phyloP scores from a whole-genome alignment of 192 early-diverging fungal species.

The Chytriomyces sp. region DNA sequence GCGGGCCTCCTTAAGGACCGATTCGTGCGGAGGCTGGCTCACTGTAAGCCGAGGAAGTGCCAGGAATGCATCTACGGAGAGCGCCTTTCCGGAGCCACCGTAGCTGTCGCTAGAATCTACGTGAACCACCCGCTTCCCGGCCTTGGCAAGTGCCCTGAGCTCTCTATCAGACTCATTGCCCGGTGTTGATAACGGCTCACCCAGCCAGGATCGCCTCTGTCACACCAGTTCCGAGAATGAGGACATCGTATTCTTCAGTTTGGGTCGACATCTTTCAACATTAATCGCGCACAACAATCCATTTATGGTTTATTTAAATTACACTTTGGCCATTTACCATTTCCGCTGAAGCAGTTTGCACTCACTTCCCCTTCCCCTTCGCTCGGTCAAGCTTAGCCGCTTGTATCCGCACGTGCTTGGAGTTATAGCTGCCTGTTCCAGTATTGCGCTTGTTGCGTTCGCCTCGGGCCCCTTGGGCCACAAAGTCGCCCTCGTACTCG shows the following conservation, averaged over 20 bases:
- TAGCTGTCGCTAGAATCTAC: constrained; percentile 81
- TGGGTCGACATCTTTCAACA: too few species aligned
- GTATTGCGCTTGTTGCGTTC: background rate
- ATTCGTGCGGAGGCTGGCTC: background rate
- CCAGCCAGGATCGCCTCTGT: constrained; percentile 79
- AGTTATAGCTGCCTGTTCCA: background rate
- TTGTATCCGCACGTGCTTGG: background rate
- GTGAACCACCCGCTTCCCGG: constrained; percentile 74
- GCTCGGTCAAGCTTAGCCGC: background rate
- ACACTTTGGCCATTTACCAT: too few species aligned
- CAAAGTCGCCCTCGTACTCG: background rate
- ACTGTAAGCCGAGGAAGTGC: background rate
- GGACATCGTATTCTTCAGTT: constrained; percentile 74
- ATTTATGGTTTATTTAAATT: too few species aligned
- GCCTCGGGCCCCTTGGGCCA: background rate
- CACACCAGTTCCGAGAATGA: constrained; percentile 87
- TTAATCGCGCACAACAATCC: too few species aligned
- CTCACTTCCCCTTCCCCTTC: too few species aligned
- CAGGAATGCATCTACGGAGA: constrained; percentile 57
- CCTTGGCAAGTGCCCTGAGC: constrained; percentile 64
- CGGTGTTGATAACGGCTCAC: constrained; percentile 38
- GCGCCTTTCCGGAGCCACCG: constrained; percentile 69
- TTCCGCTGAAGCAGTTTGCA: too few species aligned
- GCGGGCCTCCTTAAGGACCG: constrained; percentile 50
- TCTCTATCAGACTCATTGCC: background rate